Percentiles rank a stretch among this genome's conserved stretches.
phyloP scores from a whole-genome alignment of 805 yeast species.

The Candida berthetii region DNA sequence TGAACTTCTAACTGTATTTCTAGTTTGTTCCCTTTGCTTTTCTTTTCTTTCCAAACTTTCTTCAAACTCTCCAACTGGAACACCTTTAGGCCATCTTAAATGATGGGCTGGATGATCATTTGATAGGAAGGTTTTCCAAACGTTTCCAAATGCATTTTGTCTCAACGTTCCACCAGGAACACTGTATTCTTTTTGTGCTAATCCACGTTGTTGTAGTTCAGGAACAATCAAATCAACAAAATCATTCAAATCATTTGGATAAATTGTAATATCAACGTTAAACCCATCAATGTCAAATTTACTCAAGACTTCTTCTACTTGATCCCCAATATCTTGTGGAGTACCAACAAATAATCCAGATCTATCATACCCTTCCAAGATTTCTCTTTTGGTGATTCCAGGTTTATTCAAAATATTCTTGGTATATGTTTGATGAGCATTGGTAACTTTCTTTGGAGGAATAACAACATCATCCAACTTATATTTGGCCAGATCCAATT shows the following conservation, averaged over 20 bases:
- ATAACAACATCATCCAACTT: slow-evolving; percentile 19
- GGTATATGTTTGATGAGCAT: not conserved
- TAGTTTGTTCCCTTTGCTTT: not conserved
- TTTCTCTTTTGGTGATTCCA: slow-evolving; percentile 15
- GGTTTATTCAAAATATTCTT: slow-evolving; percentile 19
- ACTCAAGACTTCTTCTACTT: slow-evolving; percentile 33
- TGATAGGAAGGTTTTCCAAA: slow-evolving; percentile 5
- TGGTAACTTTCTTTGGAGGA: not conserved
- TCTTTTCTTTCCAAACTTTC: not conserved
- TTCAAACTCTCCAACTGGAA: slow-evolving; percentile 22
- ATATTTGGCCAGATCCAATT: slow-evolving; percentile 27
- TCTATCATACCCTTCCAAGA: slow-evolving; percentile 16
- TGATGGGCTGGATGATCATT: slow-evolving; percentile 15
- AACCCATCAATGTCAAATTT: slow-evolving; percentile 36
- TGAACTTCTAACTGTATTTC: no score
- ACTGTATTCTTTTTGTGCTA: slow-evolving; percentile 31
- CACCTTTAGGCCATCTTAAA: slow-evolving; percentile 17
- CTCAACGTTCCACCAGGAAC: slow-evolving; percentile 26
- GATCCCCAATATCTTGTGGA: slow-evolving; percentile 30
- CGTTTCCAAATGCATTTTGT: slow-evolving; percentile 26
- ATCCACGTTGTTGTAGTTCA: slow-evolving; percentile 28
- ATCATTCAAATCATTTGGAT: slow-evolving; percentile 33
- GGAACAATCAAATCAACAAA: slow-evolving; percentile 31
- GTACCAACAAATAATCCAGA: slow-evolving; percentile 32
- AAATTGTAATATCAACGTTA: slow-evolving; percentile 30